Conservation (phyloP, 1,139 yeast species). For the Debaryomyces singareniensis region DNA sequence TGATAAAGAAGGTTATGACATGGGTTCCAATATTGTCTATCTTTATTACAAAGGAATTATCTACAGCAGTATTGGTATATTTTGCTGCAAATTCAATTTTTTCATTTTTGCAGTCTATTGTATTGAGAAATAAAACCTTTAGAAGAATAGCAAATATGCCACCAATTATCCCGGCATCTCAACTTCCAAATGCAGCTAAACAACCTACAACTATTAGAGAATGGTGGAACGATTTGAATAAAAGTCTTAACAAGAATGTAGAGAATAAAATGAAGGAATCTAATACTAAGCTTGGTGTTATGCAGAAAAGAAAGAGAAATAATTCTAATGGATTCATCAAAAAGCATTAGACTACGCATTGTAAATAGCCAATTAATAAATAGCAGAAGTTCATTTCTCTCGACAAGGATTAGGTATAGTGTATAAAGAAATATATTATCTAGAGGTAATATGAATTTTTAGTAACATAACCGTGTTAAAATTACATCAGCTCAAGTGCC, state of each 20-base stretch:
- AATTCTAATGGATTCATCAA: conserved; percentile 32
- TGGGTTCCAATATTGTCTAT: conserved; percentile 75
- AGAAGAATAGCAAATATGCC: conserved; percentile 61
- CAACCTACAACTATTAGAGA: conserved; percentile 30
- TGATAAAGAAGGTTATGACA: conserved; percentile 66
- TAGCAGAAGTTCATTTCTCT: too few species aligned
- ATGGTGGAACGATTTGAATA: conserved; percentile 32
- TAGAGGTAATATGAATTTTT: too few species aligned
- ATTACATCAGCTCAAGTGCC: too few species aligned
- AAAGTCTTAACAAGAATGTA: conserved; percentile 26
- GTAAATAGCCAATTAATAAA: too few species aligned
- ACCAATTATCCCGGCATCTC: conserved; percentile 49
- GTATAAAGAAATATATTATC: too few species aligned
- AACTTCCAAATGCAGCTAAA: conserved; percentile 16
- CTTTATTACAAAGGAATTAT: conserved; percentile 77
- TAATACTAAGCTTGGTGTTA: conserved; percentile 32
- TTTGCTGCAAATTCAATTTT: conserved; percentile 75
- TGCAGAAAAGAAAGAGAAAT: conserved; percentile 29
- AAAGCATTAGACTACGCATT: conserved; percentile 33
- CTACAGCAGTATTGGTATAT: conserved; percentile 79
- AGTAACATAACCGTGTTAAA: too few species aligned
- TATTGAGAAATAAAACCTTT: conserved; percentile 54
- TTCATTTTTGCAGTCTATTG: conserved; percentile 64
- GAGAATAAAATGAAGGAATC: conserved; percentile 30
- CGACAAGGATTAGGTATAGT: too few species aligned